Evolutionary conservation across 169 alveolate species (phyloP), one percentile per base, ranked within the genome.

Genomic region (Theileria sp.): DNA sequence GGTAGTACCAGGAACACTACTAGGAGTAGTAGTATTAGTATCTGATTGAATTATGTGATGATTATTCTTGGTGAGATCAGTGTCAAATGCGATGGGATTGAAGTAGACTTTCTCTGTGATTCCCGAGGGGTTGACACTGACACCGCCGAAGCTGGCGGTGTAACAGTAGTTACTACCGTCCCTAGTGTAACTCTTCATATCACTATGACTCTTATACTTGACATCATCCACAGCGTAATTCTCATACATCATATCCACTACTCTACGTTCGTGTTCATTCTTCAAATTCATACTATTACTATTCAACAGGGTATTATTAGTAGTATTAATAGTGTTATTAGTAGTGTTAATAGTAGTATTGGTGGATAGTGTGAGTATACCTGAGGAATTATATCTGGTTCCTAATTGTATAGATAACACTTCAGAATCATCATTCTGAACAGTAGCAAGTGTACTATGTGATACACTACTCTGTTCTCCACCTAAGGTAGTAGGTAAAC

Each of bases 171-270:
- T 50, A 30, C 77, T 25, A 3, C 23, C 82, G 67, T 60, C 75
- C 74, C 69, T 72, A 0, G 75, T 66, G 64, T 81, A 34, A 32
- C 26, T 34, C n/a, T 56, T 23, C 0, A 65, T 7, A 44, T 32
- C 44, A 5, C 80, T 30, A 13, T 54, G n/a, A 28, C 32, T 56
- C 67, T 72, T 70, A 62, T 68, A 80, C 82, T 3, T 28, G 23
- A 86, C 81, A 60, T 83, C 86, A 68, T 77, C 89, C 25, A 83
- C 82, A 0, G 89, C 79, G 64, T 83, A 83, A 64, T 78, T 83
- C 19, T 65, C 86, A 70, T 73, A 54, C 34, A 68, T 71, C 85
- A 83, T 77, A 36, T 77, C 74, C 9, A 66, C 81, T 12, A 30
- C 62, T 13, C 44, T 71, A 13, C 89, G 50, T 1, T 75, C 73